These are phyloP conservation scores for Blumeriella jaapii DNA, from an alignment of 2,329 filamentous ascomycete species.

Conservation along the genomic window DNA sequence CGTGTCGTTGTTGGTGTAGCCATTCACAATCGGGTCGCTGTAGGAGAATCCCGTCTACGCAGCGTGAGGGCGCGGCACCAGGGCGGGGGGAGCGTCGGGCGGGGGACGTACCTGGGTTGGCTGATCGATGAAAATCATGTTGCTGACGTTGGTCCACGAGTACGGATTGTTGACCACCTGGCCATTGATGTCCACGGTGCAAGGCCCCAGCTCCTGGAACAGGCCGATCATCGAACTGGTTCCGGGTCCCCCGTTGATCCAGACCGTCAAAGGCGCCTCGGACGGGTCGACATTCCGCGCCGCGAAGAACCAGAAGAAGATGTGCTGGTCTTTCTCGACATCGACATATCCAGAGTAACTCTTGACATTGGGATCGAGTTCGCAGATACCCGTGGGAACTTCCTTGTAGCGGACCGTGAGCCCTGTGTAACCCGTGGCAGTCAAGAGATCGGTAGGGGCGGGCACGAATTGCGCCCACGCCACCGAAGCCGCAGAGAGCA, in stretches of 20 bases:
- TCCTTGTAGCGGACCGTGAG: slow-evolving; percentile 37
- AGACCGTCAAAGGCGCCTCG: slow-evolving; percentile 43
- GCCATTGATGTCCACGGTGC: slow-evolving; percentile 29
- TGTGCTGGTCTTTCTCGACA: slow-evolving; percentile 30
- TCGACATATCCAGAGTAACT: slow-evolving; percentile 34
- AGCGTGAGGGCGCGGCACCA: not conserved
- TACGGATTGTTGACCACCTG: slow-evolving; percentile 34
- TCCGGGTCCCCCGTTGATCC: slow-evolving; percentile 57
- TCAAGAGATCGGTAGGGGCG: slow-evolving; percentile 28
- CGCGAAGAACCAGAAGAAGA: slow-evolving; percentile 35
- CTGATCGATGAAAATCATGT: slow-evolving; percentile 33
- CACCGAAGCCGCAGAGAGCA: slow-evolving; percentile 7
- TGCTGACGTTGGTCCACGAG: slow-evolving; percentile 49
- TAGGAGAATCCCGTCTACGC: slow-evolving; percentile 29
- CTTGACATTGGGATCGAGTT: slow-evolving; percentile 32
- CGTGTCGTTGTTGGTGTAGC: slow-evolving; percentile 15
- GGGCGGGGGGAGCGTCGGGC: too few species aligned
- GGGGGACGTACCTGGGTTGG: slow-evolving; percentile 15
- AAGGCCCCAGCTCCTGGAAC: slow-evolving; percentile 47
- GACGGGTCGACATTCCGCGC: slow-evolving; percentile 34
- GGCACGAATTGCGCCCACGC: slow-evolving; percentile 28
- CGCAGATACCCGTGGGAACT: slow-evolving; percentile 35
- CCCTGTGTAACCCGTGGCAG: slow-evolving; percentile 28
- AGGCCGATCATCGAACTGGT: slow-evolving; percentile 51
- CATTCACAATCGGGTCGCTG: slow-evolving; percentile 21